Conservation (phyloP, 805 yeast genomes). For the Candida cerambycidarum region DNA sequence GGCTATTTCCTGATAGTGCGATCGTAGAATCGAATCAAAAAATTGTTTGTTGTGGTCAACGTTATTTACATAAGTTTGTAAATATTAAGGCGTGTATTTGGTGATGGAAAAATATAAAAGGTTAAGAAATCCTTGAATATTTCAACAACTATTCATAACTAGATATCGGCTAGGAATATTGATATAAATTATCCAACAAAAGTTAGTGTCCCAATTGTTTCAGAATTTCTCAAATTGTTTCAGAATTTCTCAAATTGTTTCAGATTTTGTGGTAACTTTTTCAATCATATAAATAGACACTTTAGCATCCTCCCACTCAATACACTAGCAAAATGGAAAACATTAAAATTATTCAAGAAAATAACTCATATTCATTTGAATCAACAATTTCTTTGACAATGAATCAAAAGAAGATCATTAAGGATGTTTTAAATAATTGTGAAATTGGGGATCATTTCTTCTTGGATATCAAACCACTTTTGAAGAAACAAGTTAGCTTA, state of each 20-base stretch:
- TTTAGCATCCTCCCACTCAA: too few relatives aligned
- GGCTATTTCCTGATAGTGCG: slow-evolving; percentile 2
- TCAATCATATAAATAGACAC: too few relatives aligned
- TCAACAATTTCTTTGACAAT: slow-evolving; percentile 6
- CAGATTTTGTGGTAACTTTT: not conserved
- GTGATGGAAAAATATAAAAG: slow-evolving; percentile 4
- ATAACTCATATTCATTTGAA: slow-evolving; percentile 2
- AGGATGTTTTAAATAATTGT: slow-evolving; percentile 9
- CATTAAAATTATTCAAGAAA: slow-evolving; percentile 1
- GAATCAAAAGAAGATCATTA: slow-evolving; percentile 11
- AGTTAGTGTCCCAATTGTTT: not conserved
- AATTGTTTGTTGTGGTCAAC: not conserved
- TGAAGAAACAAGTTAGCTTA: slow-evolving; percentile 1
- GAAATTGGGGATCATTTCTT: slow-evolving; percentile 9
- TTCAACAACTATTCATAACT: not conserved
- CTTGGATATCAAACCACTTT: slow-evolving; percentile 14
- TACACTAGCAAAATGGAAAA: too few relatives aligned
- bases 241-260: slow-evolving; percentile 2
- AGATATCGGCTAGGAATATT: not conserved
- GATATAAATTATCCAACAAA: not conserved
- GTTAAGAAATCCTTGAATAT: not conserved
- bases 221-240: slow-evolving; percentile 2
- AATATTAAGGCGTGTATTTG: not conserved
- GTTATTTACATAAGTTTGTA: not conserved
- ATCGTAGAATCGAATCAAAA: slow-evolving; percentile 2